Conservation (phyloP, 1,284 basidiomycete species). For the Hemileia vastatrix region DNA sequence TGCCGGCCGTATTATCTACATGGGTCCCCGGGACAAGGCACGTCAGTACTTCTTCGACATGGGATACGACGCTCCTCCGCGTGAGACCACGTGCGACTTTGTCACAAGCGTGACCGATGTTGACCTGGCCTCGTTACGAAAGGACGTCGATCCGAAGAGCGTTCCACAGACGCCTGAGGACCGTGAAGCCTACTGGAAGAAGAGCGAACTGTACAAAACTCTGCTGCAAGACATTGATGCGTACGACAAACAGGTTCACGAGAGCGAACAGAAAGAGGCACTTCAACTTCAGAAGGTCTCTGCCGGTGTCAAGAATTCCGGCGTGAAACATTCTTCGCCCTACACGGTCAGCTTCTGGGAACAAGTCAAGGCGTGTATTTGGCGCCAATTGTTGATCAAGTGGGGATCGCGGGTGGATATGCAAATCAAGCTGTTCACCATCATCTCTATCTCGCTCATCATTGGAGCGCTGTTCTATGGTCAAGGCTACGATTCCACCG, state of each 20-base stretch:
- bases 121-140: conserved; percentile 52
- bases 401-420: conserved; percentile 31
- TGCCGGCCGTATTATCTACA: conserved; percentile 25
- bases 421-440: conserved; percentile 26
- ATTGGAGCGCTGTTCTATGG: conserved; percentile 35
- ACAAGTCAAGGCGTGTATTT: conserved; percentile 33
- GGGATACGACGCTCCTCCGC: conserved; percentile 27
- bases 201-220: neutral
- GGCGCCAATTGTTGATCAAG: conserved; percentile 32
- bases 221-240: conserved; percentile 22
- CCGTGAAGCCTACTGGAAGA: conserved; percentile 17
- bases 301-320: conserved; percentile 34
- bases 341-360: conserved; percentile 35
- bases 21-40: conserved; percentile 33
- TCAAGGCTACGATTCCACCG: conserved; percentile 12
- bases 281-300: too few relatives aligned
- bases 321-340: conserved; percentile 4
- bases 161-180: conserved; percentile 58
- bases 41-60: conserved; percentile 34
- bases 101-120: conserved; percentile 56
- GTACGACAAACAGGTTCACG: conserved; percentile 6
- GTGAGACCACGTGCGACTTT: conserved; percentile 46
- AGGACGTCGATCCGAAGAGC: conserved; percentile 48
- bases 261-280: conserved; percentile 2
- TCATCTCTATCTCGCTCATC: conserved; percentile 33